phyloP scores from a whole-genome alignment of 768 basidiomycete genomes.

The Gloeostereum incarnatum region DNA sequence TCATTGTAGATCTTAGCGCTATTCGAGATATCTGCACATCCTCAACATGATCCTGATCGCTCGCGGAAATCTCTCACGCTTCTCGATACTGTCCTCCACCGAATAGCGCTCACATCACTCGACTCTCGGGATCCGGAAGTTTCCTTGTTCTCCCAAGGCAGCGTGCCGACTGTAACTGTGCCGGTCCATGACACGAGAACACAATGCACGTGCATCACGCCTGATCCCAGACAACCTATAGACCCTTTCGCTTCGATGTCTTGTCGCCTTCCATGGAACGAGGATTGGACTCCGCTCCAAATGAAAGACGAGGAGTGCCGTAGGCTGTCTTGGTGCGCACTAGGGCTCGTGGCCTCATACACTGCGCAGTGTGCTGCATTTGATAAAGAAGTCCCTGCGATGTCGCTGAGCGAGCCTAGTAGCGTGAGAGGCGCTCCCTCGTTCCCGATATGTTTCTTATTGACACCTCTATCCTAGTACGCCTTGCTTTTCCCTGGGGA shows the following conservation, averaged over 20 bases:
- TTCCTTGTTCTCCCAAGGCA: conserved; percentile 35
- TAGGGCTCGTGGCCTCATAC: conserved; percentile 59
- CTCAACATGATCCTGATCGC: conserved; percentile 47
- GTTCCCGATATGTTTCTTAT: conserved; percentile 2
- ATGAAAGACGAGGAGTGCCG: conserved; percentile 61
- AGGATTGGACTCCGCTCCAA: conserved; percentile 43
- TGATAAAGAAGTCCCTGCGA: conserved; percentile 43
- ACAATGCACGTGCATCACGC: conserved; percentile 39
- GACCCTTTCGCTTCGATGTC: conserved; percentile 35
- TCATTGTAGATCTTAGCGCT: conserved; percentile 55
- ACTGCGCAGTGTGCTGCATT: conserved; percentile 63
- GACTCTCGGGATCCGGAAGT: conserved; percentile 50
- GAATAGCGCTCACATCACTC: conserved; percentile 41
- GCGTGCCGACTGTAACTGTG: conserved; percentile 39
- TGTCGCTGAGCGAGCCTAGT: conserved; percentile 53
- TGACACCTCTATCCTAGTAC: conserved; percentile 30
- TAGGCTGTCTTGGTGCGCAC: conserved; percentile 69
- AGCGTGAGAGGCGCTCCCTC: conserved; percentile 42
- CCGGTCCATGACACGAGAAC: conserved; percentile 13
- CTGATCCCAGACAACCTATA: conserved; percentile 21
- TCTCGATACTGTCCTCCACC: conserved; percentile 58
- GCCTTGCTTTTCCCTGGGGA: conserved; percentile 70
- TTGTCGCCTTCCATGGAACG: conserved; percentile 53
- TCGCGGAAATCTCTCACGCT: conserved; percentile 42
- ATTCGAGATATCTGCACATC: conserved; percentile 71